These are phyloP conservation scores for Dipodascus geniculatus DNA, from an alignment of 805 yeast genomes.

Conservation along the genomic window DNA sequence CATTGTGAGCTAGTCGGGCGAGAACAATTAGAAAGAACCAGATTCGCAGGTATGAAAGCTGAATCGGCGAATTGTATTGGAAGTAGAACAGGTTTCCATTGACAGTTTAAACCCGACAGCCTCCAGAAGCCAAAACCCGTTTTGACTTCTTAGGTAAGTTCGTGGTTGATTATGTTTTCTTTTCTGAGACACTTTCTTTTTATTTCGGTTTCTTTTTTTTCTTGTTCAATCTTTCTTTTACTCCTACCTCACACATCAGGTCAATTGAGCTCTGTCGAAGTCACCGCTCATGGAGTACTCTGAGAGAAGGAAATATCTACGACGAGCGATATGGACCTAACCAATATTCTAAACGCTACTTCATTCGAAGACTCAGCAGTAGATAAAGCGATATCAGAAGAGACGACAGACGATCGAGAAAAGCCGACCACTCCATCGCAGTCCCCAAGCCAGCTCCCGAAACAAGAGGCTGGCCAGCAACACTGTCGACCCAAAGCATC, in stretches of 20 bases:
- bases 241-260: not conserved
- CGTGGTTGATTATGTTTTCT: not conserved
- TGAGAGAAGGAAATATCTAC: too few relatives aligned
- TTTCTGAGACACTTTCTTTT: not conserved
- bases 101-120: too few relatives aligned
- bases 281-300: too few relatives aligned
- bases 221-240: not conserved
- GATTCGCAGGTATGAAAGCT: too few relatives aligned
- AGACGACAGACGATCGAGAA: not conserved
- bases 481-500: too few relatives aligned
- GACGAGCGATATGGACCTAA: not conserved
- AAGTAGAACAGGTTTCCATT: too few relatives aligned
- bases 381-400: not conserved
- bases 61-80: too few relatives aligned
- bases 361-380: not conserved
- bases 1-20: too few relatives aligned
- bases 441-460: not conserved
- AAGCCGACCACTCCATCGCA: too few relatives aligned
- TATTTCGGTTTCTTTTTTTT: not conserved
- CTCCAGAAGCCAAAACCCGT: too few relatives aligned
- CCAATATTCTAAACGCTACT: not conserved
- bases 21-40: too few relatives aligned
- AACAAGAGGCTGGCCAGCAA: too few relatives aligned
- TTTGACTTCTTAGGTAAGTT: not conserved
- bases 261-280: not conserved